Conservation (phyloP, 106 monocot species). For the Allium sativum region DNA sequence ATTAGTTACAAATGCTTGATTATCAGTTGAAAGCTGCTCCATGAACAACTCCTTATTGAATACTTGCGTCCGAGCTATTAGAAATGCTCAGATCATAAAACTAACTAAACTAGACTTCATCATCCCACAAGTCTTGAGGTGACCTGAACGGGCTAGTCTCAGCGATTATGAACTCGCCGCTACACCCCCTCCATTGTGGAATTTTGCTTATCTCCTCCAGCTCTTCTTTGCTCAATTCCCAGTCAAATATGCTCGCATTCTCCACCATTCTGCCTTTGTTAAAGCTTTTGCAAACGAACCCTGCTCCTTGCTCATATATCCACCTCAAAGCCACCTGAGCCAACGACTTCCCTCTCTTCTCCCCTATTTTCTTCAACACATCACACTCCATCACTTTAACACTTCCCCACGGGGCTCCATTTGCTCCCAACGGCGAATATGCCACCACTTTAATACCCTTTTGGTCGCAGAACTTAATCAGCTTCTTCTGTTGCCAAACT, state of each 20-base stretch:
- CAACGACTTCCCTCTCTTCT: conserved; percentile 19
- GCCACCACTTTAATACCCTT: conserved; percentile 37
- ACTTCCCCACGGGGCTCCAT: neutral
- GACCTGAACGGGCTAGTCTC: conserved; percentile 7
- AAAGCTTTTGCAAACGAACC: conserved; percentile 33
- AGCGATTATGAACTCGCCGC: neutral
- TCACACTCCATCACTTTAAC: conserved; percentile 17
- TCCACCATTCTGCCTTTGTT: conserved; percentile 29
- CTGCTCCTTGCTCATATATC: conserved; percentile 32
- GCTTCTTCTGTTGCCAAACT: conserved; percentile 41
- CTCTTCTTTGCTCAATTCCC: conserved; percentile 30
- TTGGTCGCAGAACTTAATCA: conserved; percentile 25
- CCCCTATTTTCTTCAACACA: conserved; percentile 29
- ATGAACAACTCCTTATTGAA: no score
- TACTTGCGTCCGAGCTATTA: no score
- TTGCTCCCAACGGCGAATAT: conserved; percentile 36
- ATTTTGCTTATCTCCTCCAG: conserved; percentile 20
- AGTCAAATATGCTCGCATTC: conserved; percentile 35
- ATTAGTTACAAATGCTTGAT: no score
- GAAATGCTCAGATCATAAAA: no score
- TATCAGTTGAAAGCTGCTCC: no score
- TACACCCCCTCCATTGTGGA: conserved; percentile 10
- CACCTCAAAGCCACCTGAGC: conserved; percentile 44
- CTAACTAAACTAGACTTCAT: conserved; percentile 3
- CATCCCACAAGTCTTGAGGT: conserved; percentile 12